Evolutionary conservation across 2,329 filamentous ascomycete species (phyloP), one percentile per base, ranked within the genome.

Genomic region (Penicillium sp.): DNA sequence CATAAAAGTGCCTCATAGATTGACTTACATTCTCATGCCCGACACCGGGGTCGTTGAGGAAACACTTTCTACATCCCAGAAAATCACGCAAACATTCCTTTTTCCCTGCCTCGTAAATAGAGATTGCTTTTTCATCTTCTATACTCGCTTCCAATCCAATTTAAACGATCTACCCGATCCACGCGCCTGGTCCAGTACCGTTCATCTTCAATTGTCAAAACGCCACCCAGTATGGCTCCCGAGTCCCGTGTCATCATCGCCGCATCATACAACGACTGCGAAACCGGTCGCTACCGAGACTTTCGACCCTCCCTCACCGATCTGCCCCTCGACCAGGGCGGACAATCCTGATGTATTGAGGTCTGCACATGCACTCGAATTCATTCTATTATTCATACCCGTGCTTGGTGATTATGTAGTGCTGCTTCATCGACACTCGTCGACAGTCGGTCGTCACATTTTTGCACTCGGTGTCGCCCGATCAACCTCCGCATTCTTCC

Each of bases 181-280:
- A 62, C 60, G 58, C 60, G 52, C 58, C 58, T n/a, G 31, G n/a
- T 44, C 36, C 50, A 14, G 22, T 22, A 22, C 39, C 43, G 46
- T 36, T n/a, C 31, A 35, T 22, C 57, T 55, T 18, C 43, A 44
- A 31, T 31, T 44, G 22, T 27, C 14, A 18, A 16, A 55, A 59
- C 65, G 64, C 65, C 65, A 66, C 61, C 57, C 49, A 54, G n/a
- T 19, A 37, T 44, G 3, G 9, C 22, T 47, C 62, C n/a, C n/a
- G n/a, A n/a, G n/a, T n/a, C n/a, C n/a, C 53, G 59, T 63, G 62
- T 66, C 66, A 67, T 68, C 66, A 68, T 68, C 55, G 54, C 59
- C 56, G 60, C 65, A 68, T 68, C 66, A 68, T 68, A 52, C 57
- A 63, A 40, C 27, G 19, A 39, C 50, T 36, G 24, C 35, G 46